Percentiles rank a stretch among this genome's conserved stretches.
These are phyloP conservation scores for Rutstroemia sp. DNA, from an alignment of 2,329 filamentous ascomycete species.

Conservation along the genomic window DNA sequence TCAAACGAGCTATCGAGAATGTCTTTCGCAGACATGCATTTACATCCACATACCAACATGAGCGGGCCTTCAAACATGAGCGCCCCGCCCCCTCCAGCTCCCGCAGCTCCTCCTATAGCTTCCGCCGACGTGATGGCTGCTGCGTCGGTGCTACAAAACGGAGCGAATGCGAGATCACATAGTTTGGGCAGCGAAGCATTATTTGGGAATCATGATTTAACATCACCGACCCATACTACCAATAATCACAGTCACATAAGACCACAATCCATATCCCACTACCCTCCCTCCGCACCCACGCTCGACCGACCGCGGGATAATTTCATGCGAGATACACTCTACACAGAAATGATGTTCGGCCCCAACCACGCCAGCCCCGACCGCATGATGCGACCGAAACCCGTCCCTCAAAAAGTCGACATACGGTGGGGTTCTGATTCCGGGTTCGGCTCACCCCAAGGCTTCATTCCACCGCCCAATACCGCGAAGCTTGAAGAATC, in stretches of 20 bases:
- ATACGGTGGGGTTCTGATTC: slow-evolving; percentile 63
- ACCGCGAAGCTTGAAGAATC: slow-evolving; percentile 52
- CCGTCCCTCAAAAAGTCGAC: slow-evolving; percentile 28
- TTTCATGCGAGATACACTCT: slow-evolving; percentile 20
- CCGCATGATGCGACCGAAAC: slow-evolving; percentile 11
- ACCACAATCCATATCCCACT: slow-evolving; percentile 23
- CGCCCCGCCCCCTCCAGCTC: not conserved
- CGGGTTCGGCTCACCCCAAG: slow-evolving; percentile 50
- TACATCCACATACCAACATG: not conserved
- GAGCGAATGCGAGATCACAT: slow-evolving; percentile 23
- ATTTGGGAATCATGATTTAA: slow-evolving; percentile 16
- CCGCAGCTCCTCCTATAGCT: slow-evolving; percentile 18
- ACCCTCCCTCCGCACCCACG: slow-evolving; percentile 6
- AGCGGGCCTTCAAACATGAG: slow-evolving; percentile 11
- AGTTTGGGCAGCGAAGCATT: slow-evolving; percentile 23
- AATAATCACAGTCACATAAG: slow-evolving; percentile 15
- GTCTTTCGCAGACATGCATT: slow-evolving; percentile 16
- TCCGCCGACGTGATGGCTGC: slow-evolving; percentile 52
- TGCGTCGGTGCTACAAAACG: slow-evolving; percentile 47
- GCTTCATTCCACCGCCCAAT: slow-evolving; percentile 49
- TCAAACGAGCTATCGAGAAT: slow-evolving; percentile 14
- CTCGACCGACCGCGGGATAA: slow-evolving; percentile 13
- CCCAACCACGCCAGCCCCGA: slow-evolving; percentile 3
- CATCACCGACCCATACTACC: slow-evolving; percentile 6
- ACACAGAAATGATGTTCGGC: slow-evolving; percentile 25